Evolutionary conservation across 2,329 filamentous ascomycete genomes (phyloP).

Genomic region (Monilinia fructigena): DNA sequence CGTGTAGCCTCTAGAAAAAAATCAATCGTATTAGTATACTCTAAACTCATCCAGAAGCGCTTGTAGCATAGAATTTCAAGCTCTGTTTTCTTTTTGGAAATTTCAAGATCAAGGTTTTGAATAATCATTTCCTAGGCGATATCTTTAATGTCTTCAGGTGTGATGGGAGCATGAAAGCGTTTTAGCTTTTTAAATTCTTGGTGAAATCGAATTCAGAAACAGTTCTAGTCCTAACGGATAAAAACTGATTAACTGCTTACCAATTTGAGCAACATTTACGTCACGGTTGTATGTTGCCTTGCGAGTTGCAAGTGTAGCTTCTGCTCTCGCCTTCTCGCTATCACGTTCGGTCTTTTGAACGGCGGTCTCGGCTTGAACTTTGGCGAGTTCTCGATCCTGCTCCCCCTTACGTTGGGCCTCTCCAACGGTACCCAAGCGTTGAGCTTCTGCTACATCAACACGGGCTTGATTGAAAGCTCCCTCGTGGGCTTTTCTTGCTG

Average conservation of each 20-base stretch:
- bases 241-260: not conserved
- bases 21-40: not conserved
- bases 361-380: conserved; percentile 76
- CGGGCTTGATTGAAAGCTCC: conserved; percentile 78
- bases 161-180: not conserved
- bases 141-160: not conserved
- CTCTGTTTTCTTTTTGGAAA: not conserved
- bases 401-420: conserved; percentile 76
- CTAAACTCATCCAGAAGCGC: not conserved
- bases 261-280: conserved; percentile 71
- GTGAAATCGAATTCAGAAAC: not conserved
- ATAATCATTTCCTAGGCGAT: not conserved
- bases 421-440: conserved; percentile 67
- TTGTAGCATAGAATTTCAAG: not conserved
- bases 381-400: conserved; percentile 82
- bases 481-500: conserved; percentile 81
- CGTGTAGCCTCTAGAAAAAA: conserved; percentile 57
- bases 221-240: not conserved
- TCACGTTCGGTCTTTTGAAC: conserved; percentile 80
- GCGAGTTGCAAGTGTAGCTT: conserved; percentile 70
- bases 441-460: conserved; percentile 64
- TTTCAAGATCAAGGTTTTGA: not conserved
- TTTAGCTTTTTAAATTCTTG: not conserved
- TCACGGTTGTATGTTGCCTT: conserved; percentile 72
- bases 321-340: conserved; percentile 74